Evolutionary conservation across 148 eudicot species (phyloP).

Genomic region (Silene latifolia): DNA sequence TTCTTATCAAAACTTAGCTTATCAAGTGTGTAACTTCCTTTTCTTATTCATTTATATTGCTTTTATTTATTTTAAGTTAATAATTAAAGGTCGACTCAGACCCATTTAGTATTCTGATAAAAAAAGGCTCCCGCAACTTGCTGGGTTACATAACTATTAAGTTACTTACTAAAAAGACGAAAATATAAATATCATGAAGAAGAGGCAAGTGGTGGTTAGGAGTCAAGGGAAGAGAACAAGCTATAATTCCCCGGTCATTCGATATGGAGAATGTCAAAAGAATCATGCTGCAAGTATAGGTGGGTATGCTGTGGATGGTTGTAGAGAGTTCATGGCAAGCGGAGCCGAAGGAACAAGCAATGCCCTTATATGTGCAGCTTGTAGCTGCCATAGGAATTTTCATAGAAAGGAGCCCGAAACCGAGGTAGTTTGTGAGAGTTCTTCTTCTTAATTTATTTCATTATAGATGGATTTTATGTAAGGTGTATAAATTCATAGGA

Average conservation of each 20-base stretch:
- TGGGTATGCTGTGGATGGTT: slow-evolving; percentile 82
- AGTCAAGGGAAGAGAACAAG: slow-evolving; percentile 31
- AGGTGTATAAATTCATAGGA: slow-evolving; percentile 16
- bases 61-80: too few relatives aligned
- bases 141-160: too few relatives aligned
- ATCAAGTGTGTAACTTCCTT: background rate
- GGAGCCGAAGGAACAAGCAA: slow-evolving; percentile 47
- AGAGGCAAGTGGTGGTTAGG: slow-evolving; percentile 50
- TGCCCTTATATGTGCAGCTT: slow-evolving; percentile 66
- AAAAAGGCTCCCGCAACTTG: too few relatives aligned
- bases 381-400: slow-evolving; percentile 76
- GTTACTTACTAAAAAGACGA: too few relatives aligned
- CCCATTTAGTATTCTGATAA: too few relatives aligned
- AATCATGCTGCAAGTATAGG: slow-evolving; percentile 79
- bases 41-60: too few relatives aligned
- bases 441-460: slow-evolving; percentile 22
- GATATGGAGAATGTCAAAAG: slow-evolving; percentile 69
- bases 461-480: background rate
- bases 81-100: too few relatives aligned
- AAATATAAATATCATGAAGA: slow-evolving; percentile 35
- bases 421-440: slow-evolving; percentile 51
- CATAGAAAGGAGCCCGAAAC: slow-evolving; percentile 53
- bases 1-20: background rate
- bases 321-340: slow-evolving; percentile 75
- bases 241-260: slow-evolving; percentile 15